Evolutionary conservation across 176 grass and related monocot species (phyloP).

Genomic region (Pharus latifolius): DNA sequence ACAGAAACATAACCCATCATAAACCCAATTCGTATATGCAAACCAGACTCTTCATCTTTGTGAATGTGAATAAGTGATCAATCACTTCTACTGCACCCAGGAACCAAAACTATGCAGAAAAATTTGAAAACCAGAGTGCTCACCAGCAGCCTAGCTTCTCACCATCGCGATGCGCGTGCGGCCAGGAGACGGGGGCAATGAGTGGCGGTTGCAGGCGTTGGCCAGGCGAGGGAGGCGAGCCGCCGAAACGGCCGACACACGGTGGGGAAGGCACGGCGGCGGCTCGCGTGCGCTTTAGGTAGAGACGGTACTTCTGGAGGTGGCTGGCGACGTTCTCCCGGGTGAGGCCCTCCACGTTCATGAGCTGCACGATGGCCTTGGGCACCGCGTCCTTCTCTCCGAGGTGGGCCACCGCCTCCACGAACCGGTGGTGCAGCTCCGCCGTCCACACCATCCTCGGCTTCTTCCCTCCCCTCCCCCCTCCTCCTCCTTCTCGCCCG

Average conservation of each 20-base stretch:
- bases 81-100: too few relatives aligned
- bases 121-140: neutral
- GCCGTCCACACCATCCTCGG: slow-evolving; percentile 75
- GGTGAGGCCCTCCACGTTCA: slow-evolving; percentile 95
- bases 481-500: slow-evolving; percentile 2
- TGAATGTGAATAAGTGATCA: too few relatives aligned
- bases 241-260: neutral
- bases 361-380: slow-evolving; percentile 88
- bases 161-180: neutral
- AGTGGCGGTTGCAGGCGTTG: too few relatives aligned
- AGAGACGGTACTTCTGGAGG: slow-evolving; percentile 94
- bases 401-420: slow-evolving; percentile 76
- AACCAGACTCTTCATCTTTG: too few relatives aligned
- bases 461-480: slow-evolving; percentile 33
- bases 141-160: slow-evolving; percentile 7
- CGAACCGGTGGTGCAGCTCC: slow-evolving; percentile 84
- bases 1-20: too few relatives aligned
- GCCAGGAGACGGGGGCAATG: too few relatives aligned
- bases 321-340: slow-evolving; percentile 98
- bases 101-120: too few relatives aligned
- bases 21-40: too few relatives aligned
- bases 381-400: slow-evolving; percentile 76
- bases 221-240: neutral
- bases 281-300: slow-evolving; percentile 50
- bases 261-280: neutral